phyloP scores from a whole-genome alignment of 2,329 filamentous ascomycete genomes.

The Xylogone sp. region DNA sequence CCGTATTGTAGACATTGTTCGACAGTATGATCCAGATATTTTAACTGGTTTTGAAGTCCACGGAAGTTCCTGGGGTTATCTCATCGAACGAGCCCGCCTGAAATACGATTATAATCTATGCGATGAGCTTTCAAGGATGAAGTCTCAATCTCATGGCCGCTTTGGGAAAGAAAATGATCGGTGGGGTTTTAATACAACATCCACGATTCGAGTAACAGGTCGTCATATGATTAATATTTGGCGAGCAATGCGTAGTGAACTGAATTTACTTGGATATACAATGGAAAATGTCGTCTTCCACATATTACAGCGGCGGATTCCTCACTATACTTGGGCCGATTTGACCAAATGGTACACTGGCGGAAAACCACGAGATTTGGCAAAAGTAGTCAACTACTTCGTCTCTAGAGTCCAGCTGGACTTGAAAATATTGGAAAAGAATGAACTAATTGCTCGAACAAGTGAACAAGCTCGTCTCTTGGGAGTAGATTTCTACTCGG shows the following conservation, averaged over 20 bases:
- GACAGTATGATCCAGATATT: conserved; percentile 82
- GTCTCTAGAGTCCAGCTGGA: conserved; percentile 72
- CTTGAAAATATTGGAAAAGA: conserved; percentile 85
- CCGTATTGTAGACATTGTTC: conserved; percentile 82
- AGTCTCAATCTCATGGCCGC: conserved; percentile 73
- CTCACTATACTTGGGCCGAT: conserved; percentile 77
- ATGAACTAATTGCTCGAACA: conserved; percentile 82
- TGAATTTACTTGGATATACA: conserved; percentile 89
- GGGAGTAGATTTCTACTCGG: conserved; percentile 94
- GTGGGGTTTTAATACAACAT: conserved; percentile 94
- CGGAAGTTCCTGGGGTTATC: conserved; percentile 88
- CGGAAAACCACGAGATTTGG: conserved; percentile 62
- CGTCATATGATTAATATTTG: conserved; percentile 97
- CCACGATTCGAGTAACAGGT: conserved; percentile 87
- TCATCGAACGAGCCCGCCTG: conserved; percentile 81
- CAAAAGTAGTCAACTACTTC: conserved; percentile 77
- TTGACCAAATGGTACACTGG: conserved; percentile 80
- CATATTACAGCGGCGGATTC: conserved; percentile 79
- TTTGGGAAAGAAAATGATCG: conserved; percentile 83
- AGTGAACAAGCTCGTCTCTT: conserved; percentile 92
- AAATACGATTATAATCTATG: conserved; percentile 90
- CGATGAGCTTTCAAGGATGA: conserved; percentile 88
- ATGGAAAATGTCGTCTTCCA: conserved; percentile 97
- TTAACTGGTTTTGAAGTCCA: conserved; percentile 94
- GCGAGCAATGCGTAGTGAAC: conserved; percentile 90